Base-by-base conservation (phyloP, 352 stramenopile genomes). In the Nothophytophthora sp. region DNA sequence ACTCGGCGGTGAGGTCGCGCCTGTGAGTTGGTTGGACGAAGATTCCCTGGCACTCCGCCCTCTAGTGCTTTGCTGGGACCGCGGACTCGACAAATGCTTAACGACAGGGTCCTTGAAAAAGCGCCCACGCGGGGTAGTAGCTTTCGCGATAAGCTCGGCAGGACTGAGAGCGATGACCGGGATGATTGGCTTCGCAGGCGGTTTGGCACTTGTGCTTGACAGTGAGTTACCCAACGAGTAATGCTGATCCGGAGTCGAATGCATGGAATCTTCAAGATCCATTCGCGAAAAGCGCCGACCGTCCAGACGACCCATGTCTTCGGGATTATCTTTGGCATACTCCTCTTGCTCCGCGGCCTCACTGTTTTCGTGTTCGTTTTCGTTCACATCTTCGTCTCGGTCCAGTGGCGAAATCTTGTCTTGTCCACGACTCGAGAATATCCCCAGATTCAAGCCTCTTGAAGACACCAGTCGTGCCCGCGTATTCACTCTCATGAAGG, bases 81-180 rank as follows among this genome's bases (percentile, higher is more conserved):
- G 39, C 28, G 60, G 44, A 37, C 63, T 60, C 30, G 71, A 75
- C 8, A 76, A 56, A 16, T 69, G 66, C 34, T 55, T 77, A 1
- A 69, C 37, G 10, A 61, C 24, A 0, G 64, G 57, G 27, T 73
- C 61, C 39, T 40, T 60, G 15, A 33, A 9, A 24, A n/a, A n/a
- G n/a, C 42, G 35, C 44, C 32, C 34, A 22, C 45, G 50, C 16
- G 66, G 66, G 24, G 55, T 68, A 6, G 56, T 81, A 11, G 67
- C 63, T 43, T 78, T 88, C 46, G 70, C 73, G n/a, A 83, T 43
- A 4, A 86, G 37, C 45, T 86, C 64, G 15, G 75, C 66, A 5
- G 78, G 67, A 28, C 70, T 75, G 3, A 89, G 36, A 1, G 72
- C 67, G 20, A 85, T 62, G 6, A 81, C 72, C 13, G 70, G 58